These are phyloP conservation scores for Saraca asoca DNA, from an alignment of 331 rosid species.

Conservation along the genomic window DNA sequence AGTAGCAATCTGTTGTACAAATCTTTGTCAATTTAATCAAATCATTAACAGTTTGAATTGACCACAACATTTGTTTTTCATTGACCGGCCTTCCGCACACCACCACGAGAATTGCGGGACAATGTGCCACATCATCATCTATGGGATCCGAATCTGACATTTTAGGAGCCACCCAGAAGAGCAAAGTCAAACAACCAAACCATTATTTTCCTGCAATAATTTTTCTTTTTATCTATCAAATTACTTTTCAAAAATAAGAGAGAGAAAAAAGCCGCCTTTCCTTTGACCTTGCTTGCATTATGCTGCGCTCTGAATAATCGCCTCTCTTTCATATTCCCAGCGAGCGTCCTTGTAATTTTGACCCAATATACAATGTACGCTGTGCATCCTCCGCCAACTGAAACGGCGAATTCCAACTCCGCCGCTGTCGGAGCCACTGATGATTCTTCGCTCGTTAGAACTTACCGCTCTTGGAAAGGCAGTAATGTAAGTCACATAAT, in stretches of 20 bases:
- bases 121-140: no score
- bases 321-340: background rate
- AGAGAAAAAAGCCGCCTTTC: constrained; percentile 3
- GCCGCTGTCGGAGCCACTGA: background rate
- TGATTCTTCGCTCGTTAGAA: constrained; percentile 31
- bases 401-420: constrained; percentile 3
- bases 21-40: no score
- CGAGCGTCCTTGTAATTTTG: background rate
- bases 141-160: no score
- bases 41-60: no score
- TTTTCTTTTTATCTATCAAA: background rate
- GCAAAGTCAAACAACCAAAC: background rate
- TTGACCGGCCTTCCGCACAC: no score
- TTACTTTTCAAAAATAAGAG: background rate
- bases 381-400: constrained; percentile 30
- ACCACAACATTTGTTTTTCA: no score
- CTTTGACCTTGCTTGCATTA: background rate
- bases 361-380: background rate
- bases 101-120: no score
- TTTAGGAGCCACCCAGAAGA: background rate
- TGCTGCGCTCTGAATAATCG: no score
- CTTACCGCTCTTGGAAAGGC: constrained; percentile 51
- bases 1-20: no score
- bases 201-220: no score
- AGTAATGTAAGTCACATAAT: constrained; percentile 42